Percentiles rank a stretch among this genome's conserved stretches.
phyloP scores from a whole-genome alignment of 164 flowering plant genomes.

The Annona cherimola region DNA sequence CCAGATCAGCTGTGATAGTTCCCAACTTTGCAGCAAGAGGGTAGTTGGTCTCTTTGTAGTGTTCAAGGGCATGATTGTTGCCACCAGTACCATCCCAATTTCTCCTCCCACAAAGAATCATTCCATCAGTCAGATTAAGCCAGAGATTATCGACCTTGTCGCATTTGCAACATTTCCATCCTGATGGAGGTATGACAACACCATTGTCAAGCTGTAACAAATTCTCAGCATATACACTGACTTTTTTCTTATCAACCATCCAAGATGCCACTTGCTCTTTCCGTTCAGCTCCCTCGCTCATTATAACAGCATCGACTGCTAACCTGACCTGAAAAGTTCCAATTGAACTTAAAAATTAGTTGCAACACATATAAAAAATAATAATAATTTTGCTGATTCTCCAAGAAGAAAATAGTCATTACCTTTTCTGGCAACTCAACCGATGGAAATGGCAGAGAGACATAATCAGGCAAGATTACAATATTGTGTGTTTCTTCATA shows the following conservation, averaged over 20 bases:
- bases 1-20: conserved; percentile 89
- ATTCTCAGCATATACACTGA: conserved; percentile 62
- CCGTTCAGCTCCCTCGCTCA: conserved; percentile 81
- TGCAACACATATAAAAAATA: neutral
- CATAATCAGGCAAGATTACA: conserved; percentile 70
- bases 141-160: conserved; percentile 92
- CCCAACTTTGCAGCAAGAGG: conserved; percentile 99
- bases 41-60: conserved; percentile 64
- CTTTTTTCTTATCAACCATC: conserved; percentile 77
- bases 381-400: neutral
- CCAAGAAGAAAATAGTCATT: neutral
- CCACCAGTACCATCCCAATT: conserved; percentile 98
- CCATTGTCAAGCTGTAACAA: conserved; percentile 74
- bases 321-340: conserved; percentile 58
- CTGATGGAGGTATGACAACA: conserved; percentile 72
- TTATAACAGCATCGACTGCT: conserved; percentile 78
- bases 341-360: neutral
- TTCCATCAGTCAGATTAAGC: conserved; percentile 94
- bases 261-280: conserved; percentile 85
- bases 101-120: conserved; percentile 93
- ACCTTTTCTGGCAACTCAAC: conserved; percentile 98
- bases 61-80: conserved; percentile 90
- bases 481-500: conserved; percentile 67
- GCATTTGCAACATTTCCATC: conserved; percentile 93
- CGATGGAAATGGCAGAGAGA: conserved; percentile 79